Evolutionary conservation across 2,329 filamentous ascomycete species (phyloP).

Genomic region (Pseudocercospora fuligena): DNA sequence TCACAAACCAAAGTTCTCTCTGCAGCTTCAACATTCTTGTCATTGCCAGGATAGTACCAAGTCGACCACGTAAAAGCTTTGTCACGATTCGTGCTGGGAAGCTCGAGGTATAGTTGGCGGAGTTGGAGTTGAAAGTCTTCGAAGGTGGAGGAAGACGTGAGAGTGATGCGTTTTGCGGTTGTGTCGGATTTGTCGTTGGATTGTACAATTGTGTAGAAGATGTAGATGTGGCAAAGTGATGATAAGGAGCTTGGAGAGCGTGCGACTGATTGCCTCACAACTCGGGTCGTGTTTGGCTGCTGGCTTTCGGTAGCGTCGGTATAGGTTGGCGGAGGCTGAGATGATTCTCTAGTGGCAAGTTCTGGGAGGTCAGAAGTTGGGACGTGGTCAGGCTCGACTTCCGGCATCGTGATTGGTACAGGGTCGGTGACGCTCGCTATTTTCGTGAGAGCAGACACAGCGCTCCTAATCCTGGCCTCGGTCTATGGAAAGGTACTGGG

Average conservation of each 20-base stretch:
- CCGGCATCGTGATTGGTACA: not conserved
- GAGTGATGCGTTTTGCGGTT: not conserved
- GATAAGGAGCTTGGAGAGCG: not conserved
- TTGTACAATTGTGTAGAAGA: not conserved
- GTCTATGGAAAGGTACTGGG: not conserved
- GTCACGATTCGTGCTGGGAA: not conserved
- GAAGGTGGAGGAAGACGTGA: not conserved
- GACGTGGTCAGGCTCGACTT: not conserved
- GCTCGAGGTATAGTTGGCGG: not conserved
- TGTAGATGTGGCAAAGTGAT: not conserved
- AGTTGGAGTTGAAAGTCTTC: not conserved
- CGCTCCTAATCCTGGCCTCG: not conserved
- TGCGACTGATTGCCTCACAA: not conserved
- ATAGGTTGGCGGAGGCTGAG: not conserved
- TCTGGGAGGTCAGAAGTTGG: not conserved
- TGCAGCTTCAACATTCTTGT: not conserved
- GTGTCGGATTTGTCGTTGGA: not conserved
- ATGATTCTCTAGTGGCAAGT: not conserved
- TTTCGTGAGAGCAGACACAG: not conserved
- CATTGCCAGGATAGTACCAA: not conserved
- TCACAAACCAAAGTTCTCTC: not conserved
- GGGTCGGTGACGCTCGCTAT: not conserved
- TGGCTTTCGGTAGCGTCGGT: not conserved
- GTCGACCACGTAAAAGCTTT: conserved; percentile 1
- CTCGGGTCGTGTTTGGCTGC: not conserved